Evolutionary conservation across 352 stramenopile genomes (phyloP), one percentile per base, ranked within the genome.

Genomic region (Thraustotheca clavata): DNA sequence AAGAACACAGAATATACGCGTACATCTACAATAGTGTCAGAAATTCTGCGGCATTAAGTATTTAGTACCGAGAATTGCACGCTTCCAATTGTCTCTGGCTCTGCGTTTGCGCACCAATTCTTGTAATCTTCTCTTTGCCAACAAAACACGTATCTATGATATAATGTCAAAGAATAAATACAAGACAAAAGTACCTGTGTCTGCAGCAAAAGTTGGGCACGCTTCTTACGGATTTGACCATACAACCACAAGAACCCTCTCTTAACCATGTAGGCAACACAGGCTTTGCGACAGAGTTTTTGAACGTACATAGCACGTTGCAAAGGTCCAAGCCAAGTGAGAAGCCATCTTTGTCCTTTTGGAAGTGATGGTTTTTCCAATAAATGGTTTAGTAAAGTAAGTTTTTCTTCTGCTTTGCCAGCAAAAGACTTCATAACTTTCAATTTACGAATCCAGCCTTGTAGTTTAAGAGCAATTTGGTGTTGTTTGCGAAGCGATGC

Each of bases 241-340:
- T 74, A 83, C 26, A 94, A 67, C 80, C 79, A 88, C n/a, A 94
- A 38, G 69, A 94, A 91, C 7, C 77, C 82, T 59, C 79, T 80
- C 67, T 91, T 91, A 20, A 79, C 82, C 32, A 80, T 50, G 33
- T 86, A 91, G 60, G 91, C 80, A 7, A 77, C 72, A 26, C 74
- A 81, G 9, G 88, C 76, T 71, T 88, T 90, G 65, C 88, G 88
- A 79, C 84, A 94, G 18, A 85, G 77, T 63, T 91, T 91, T 46
- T 94, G 84, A 49, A 94, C 49, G 69, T 91, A 94, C 66, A 94
- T 87, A 3, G 89, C 77, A 16, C 79, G 79, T 61, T 91, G 77
- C 22, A 94, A 59, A 36, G 84, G 84, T 3, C 82, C 84, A 7
- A 94, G 72, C 84, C 84, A 94, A 68, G 87, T 90, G n/a, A 94